Evolutionary conservation across 2,329 filamentous ascomycete species (phyloP).

Genomic region (Cladosporium sp.): DNA sequence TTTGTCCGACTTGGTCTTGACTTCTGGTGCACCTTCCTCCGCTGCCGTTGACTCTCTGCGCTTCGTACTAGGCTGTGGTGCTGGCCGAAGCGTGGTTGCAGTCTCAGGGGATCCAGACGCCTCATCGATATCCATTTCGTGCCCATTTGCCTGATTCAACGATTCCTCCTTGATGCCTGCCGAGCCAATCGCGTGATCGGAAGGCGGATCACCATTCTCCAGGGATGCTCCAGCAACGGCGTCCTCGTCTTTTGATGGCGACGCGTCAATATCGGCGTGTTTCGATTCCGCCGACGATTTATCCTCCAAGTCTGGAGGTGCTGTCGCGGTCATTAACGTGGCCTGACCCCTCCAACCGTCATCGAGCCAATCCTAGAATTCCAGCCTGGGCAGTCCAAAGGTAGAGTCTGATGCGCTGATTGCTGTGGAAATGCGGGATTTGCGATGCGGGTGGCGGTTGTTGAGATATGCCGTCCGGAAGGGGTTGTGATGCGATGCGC

Average conservation of each 20-base stretch:
- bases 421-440: constrained; percentile 35
- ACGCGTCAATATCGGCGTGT: constrained; percentile 15
- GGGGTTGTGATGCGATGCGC: constrained; percentile 13
- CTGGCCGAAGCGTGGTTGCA: constrained; percentile 27
- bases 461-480: constrained; percentile 30
- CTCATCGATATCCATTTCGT: constrained; percentile 16
- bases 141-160: constrained; percentile 14
- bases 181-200: constrained; percentile 2
- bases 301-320: constrained; percentile 18
- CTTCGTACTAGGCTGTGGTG: constrained; percentile 31
- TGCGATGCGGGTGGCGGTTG: constrained; percentile 30
- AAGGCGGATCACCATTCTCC: constrained; percentile 14
- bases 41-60: constrained; percentile 31
- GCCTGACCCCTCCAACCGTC: constrained; percentile 16
- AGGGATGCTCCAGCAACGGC: constrained; percentile 10
- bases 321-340: constrained; percentile 15
- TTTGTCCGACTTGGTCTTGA: constrained; percentile 48
- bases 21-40: constrained; percentile 17
- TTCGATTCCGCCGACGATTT: constrained; percentile 16
- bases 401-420: constrained; percentile 17
- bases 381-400: constrained; percentile 10
- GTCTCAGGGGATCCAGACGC: constrained; percentile 18
- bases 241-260: constrained; percentile 13
- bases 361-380: constrained; percentile 22
- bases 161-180: constrained; percentile 16